Base-by-base conservation (phyloP, 2,329 filamentous ascomycete species). In the Penicillium glabrum region DNA sequence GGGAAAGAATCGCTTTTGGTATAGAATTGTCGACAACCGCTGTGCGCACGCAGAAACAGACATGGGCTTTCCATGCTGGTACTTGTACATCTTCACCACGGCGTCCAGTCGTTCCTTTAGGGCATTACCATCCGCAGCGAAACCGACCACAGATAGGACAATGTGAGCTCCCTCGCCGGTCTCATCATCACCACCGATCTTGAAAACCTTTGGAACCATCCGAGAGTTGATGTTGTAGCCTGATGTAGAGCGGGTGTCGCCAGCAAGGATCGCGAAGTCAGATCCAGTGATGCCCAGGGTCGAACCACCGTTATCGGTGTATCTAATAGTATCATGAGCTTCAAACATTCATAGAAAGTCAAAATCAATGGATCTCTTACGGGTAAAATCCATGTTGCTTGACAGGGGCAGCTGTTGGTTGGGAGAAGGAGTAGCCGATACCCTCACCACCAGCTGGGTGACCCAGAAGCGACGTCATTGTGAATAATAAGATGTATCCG, bases 191-290 rank as follows among this genome's bases (percentile, higher is more conserved):
- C 93, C 95, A 59, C 96, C 95, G 67, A 99, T 96, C 79, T 90
- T 92, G 86, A 96, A 99, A 61, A 99, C 89, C 80, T 99, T 99
- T 56, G 95, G 95, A 58, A 89, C 86, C 82, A 90, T 93, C 70
- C 95, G 90, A 58, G 93, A 93, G 86, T 99, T 97, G 88, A 99
- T 99, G 83, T 89, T 97, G 86, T 96, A 99, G 73, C 96, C 95
- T 63, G 90, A 89, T 54, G 93, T 96, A 72, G 91, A 91, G 74
- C 95, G 90, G 68, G 95, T 99, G 81, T 99, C 95, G 78, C 96
- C 95, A 45, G 95, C 95, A 75, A 99, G 87, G 79, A 99, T 96
- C 72, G 92, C 87, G 82, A 98, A 99, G 81, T 96, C 90, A 72
- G 87, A 87, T 67, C 96, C 95, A 39, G 91, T 89, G 76, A 99